Percentiles rank a stretch among this genome's conserved stretches.
These are phyloP conservation scores for Lichtheimia corymbifera DNA, from an alignment of 371 early-diverging fungal species.

Conservation along the genomic window DNA sequence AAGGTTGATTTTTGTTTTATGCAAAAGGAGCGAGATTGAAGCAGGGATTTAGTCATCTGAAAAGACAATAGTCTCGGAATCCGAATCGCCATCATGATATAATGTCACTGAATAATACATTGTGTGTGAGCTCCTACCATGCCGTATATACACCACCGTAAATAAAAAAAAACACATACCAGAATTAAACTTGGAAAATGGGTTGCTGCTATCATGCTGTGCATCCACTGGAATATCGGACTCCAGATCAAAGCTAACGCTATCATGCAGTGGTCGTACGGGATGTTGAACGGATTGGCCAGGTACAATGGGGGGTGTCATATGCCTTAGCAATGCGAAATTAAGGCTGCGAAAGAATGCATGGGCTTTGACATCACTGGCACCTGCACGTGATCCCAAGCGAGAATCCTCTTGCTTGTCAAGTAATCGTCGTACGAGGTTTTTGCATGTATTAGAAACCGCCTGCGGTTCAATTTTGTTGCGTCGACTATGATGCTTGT, in stretches of 20 bases:
- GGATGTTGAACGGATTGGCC: constrained; percentile 34
- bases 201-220: constrained; percentile 24
- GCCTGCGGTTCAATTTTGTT: constrained; percentile 16
- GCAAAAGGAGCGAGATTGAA: neutral
- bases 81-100: constrained; percentile 26
- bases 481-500: constrained; percentile 4
- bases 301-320: constrained; percentile 91
- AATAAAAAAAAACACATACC: constrained; percentile 30
- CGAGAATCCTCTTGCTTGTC: constrained; percentile 84
- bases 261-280: constrained; percentile 66
- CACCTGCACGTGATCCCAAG: constrained; percentile 86
- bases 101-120: constrained; percentile 5
- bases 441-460: constrained; percentile 61
- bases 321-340: constrained; percentile 89
- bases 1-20: constrained; percentile 3
- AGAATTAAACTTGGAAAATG: constrained; percentile 67
- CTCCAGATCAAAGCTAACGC: constrained; percentile 64
- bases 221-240: constrained; percentile 14
- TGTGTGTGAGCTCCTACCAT: too few species aligned
- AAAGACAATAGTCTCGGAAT: constrained; percentile 23
- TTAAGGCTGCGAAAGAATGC: constrained; percentile 90
- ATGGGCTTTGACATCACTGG: constrained; percentile 94
- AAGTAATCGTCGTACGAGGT: constrained; percentile 79
- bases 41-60: constrained; percentile 7
- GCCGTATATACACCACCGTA: neutral